Evolutionary conservation across 352 stramenopile species (phyloP).

Genomic region (Phytophthora sojae): DNA sequence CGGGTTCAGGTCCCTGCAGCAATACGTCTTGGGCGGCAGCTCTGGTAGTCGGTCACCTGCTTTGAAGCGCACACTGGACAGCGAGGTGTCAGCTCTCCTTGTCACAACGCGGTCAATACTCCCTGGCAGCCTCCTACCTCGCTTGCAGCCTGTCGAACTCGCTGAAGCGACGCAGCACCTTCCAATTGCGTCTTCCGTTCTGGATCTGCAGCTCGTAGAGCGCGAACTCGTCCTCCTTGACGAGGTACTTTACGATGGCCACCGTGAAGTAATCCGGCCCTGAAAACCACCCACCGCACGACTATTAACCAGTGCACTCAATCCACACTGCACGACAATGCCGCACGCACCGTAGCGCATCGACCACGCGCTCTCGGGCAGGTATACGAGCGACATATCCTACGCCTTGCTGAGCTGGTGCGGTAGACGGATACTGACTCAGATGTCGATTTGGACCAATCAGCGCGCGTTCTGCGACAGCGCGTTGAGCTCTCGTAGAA

Average conservation of each 20-base stretch:
- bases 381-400: slow-evolving; percentile 78
- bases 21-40: slow-evolving; percentile 75
- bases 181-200: slow-evolving; percentile 76
- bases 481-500: no score
- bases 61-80: slow-evolving; percentile 55
- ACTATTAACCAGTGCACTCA: neutral
- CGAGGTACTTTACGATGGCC: slow-evolving; percentile 55
- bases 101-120: neutral
- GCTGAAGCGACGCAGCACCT: slow-evolving; percentile 71
- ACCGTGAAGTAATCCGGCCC: slow-evolving; percentile 82
- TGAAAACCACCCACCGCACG: slow-evolving; percentile 16
- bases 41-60: slow-evolving; percentile 51
- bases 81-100: slow-evolving; percentile 14
- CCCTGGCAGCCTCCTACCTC: slow-evolving; percentile 20
- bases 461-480: slow-evolving; percentile 26
- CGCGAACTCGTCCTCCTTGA: slow-evolving; percentile 62
- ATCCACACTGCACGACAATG: neutral
- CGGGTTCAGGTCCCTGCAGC: slow-evolving; percentile 76
- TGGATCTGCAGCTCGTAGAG: slow-evolving; percentile 78
- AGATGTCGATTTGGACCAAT: slow-evolving; percentile 1
- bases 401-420: no score
- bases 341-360: slow-evolving; percentile 67
- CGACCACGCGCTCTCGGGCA: slow-evolving; percentile 74
- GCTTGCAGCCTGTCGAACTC: slow-evolving; percentile 68
- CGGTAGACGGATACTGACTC: neutral